These are phyloP conservation scores for Camelina neglecta DNA, from an alignment of 345 rosid genomes.

Conservation along the genomic window DNA sequence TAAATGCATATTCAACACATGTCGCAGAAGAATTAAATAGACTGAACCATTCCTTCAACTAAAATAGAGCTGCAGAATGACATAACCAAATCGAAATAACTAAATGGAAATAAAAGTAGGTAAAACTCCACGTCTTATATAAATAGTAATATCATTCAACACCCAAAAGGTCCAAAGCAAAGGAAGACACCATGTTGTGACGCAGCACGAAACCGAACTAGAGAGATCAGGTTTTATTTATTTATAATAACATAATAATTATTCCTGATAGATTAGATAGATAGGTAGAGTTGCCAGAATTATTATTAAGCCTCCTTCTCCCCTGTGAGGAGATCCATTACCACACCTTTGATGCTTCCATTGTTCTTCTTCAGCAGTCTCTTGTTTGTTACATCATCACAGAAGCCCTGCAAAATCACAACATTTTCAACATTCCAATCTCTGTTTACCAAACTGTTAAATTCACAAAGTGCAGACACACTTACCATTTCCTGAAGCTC, in stretches of 20 bases:
- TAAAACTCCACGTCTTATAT: background rate
- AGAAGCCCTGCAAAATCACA: slow-evolving; percentile 67
- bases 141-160: slow-evolving; percentile 16
- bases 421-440: background rate
- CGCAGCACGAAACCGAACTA: slow-evolving; percentile 27
- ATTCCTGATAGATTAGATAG: slow-evolving; percentile 2
- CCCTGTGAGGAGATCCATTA: slow-evolving; percentile 86
- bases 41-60: background rate
- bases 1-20: background rate
- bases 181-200: slow-evolving; percentile 1
- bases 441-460: background rate
- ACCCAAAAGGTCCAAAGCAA: background rate
- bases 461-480: background rate
- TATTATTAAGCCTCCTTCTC: slow-evolving; percentile 56
- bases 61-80: background rate
- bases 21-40: background rate
- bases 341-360: slow-evolving; percentile 89
- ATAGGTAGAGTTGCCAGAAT: background rate
- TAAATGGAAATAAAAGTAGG: background rate
- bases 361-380: slow-evolving; percentile 91
- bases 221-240: slow-evolving; percentile 39
- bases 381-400: slow-evolving; percentile 75
- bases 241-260: slow-evolving; percentile 27
- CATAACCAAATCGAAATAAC: background rate
- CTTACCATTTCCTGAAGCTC: slow-evolving; percentile 92